A percentile compares a stretch with the other conserved stretches of the same genome.
phyloP scores from a whole-genome alignment of 2,329 filamentous ascomycete species.

The Furcasterigmium sp. region DNA sequence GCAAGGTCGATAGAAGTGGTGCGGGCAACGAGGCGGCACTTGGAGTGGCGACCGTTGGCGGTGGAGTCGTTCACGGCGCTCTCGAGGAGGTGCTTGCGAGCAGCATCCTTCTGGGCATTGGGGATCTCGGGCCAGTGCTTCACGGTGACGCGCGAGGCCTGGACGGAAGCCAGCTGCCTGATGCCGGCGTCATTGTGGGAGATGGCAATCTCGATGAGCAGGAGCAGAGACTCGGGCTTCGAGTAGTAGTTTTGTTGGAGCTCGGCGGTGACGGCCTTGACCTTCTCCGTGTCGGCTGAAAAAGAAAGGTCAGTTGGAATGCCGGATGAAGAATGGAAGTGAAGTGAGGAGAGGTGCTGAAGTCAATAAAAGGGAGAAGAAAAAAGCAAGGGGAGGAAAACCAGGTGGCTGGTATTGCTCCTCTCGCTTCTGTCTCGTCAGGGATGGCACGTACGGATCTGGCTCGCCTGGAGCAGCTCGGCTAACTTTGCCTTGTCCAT shows the following conservation, averaged over 20 bases:
- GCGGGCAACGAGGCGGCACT: slow-evolving; percentile 80
- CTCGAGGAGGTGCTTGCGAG: slow-evolving; percentile 79
- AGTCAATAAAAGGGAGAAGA: slow-evolving; percentile 8
- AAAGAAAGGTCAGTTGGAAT: slow-evolving; percentile 8
- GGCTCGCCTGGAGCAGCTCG: slow-evolving; percentile 78
- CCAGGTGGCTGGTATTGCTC: slow-evolving; percentile 3
- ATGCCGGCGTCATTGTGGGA: slow-evolving; percentile 68
- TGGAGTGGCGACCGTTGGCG: slow-evolving; percentile 74
- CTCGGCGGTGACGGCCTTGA: slow-evolving; percentile 84
- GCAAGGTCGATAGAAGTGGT: slow-evolving; percentile 79
- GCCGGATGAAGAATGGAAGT: slow-evolving; percentile 6
- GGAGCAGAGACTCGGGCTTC: slow-evolving; percentile 75
- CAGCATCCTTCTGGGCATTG: slow-evolving; percentile 69
- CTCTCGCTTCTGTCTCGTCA: slow-evolving; percentile 4
- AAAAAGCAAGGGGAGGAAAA: not conserved
- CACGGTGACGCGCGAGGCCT: slow-evolving; percentile 73
- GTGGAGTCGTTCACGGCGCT: slow-evolving; percentile 76
- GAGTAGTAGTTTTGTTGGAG: slow-evolving; percentile 93
- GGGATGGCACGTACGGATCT: slow-evolving; percentile 64
- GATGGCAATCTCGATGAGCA: slow-evolving; percentile 83
- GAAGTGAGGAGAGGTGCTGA: no score
- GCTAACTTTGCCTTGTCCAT: slow-evolving; percentile 68
- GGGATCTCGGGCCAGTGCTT: slow-evolving; percentile 81
- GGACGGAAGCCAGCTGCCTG: slow-evolving; percentile 86
- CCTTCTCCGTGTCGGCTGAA: slow-evolving; percentile 78